These are phyloP conservation scores for Pseudohalonectria lignicola DNA, from an alignment of 2,329 filamentous ascomycete genomes.

Conservation along the genomic window DNA sequence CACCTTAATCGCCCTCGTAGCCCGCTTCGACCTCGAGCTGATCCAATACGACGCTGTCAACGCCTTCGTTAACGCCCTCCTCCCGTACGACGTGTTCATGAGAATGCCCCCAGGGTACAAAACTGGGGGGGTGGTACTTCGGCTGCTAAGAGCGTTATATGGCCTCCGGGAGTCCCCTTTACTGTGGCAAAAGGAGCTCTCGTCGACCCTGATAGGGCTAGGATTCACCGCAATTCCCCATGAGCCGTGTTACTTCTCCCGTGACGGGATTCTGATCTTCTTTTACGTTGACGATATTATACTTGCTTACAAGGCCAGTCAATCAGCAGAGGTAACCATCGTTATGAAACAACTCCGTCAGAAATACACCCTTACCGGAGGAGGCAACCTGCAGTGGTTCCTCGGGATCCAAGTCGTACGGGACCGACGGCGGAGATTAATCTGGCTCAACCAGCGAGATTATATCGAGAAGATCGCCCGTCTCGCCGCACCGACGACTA, in stretches of 20 bases:
- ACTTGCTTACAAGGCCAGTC: too few species aligned
- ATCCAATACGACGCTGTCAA: background rate
- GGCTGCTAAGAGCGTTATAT: background rate
- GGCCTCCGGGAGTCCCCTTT: background rate
- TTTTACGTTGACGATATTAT: slow-evolving; percentile 6
- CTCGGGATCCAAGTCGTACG: slow-evolving; percentile 4
- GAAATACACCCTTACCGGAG: slow-evolving; percentile 3
- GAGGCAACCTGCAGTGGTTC: slow-evolving; percentile 4
- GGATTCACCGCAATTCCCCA: background rate
- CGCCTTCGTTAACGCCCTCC: background rate
- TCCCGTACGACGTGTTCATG: background rate
- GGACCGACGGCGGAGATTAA: background rate
- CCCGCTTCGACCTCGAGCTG: background rate
- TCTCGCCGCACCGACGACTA: background rate
- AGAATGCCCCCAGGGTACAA: background rate
- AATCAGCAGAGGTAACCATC: too few species aligned
- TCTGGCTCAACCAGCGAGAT: slow-evolving; percentile 4
- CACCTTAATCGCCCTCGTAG: background rate
- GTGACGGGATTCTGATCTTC: slow-evolving; percentile 4
- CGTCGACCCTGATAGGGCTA: background rate
- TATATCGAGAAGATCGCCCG: slow-evolving; percentile 3
- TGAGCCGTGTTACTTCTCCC: slow-evolving; percentile 3
- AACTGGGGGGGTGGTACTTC: background rate
- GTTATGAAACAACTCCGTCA: slow-evolving; percentile 1
- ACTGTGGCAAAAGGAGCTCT: background rate